phyloP scores from a whole-genome alignment of 1,284 basidiomycete genomes.

The Tilletia horrida region DNA sequence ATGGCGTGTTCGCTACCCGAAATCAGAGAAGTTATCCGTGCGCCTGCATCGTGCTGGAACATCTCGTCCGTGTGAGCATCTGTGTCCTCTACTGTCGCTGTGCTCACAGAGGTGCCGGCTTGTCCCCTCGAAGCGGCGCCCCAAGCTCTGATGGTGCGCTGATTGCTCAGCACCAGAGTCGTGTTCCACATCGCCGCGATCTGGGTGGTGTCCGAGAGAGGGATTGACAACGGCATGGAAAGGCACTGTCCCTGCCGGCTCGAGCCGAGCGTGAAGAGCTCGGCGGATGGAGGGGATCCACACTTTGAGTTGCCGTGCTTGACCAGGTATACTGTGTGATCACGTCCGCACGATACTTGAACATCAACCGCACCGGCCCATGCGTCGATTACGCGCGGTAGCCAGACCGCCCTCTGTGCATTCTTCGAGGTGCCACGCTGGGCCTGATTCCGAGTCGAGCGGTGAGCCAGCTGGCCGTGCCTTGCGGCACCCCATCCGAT shows the following conservation, averaged over 20 bases:
- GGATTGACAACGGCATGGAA: neutral
- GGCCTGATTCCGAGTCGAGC: no score
- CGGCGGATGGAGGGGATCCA: neutral
- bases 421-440: no score
- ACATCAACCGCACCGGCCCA: neutral
- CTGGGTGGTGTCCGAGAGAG: neutral
- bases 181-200: conserved; percentile 14
- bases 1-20: conserved; percentile 1
- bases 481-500: conserved; percentile 24
- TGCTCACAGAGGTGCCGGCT: neutral
- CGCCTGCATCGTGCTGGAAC: neutral
- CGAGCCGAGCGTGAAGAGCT: neutral
- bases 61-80: neutral
- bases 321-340: neutral
- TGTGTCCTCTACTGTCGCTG: neutral
- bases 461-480: conserved; percentile 21
- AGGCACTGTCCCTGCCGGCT: neutral
- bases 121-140: conserved; percentile 11
- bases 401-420: neutral
- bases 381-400: neutral
- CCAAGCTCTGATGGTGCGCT: neutral
- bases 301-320: neutral
- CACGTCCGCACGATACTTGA: neutral
- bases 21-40: neutral
- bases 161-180: neutral